Base-by-base conservation (phyloP, 148 eudicot species). In the Fagopyrum tataricum region DNA sequence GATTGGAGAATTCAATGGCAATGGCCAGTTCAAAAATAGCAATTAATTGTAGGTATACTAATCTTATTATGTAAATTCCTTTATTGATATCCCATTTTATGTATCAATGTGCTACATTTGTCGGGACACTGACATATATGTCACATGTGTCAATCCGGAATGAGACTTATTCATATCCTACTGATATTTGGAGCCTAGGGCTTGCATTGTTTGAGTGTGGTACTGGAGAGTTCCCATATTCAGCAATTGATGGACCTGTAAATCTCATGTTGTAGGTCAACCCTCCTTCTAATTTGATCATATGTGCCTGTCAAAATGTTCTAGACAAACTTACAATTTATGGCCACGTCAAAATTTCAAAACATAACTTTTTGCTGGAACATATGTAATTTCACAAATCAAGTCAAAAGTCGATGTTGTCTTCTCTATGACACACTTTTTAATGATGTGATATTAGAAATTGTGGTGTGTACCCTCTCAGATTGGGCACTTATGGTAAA, bases 151-250 rank as follows among this genome's bases (percentile, higher is more conserved):
- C 97, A 73, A 93, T 93, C 44, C 88, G 97, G 66, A 93, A 93
- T 71, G 98, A 93, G 74, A 91, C 78, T 72, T 93, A 93, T 78
- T 93, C 98, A 11, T 93, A 86, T 79, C 95, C 97, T 46, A 97
- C 98, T 83, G 98, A 93, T 87, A 93, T 93, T 77, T 93, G 97
- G 97, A 93, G 98, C 82, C 95, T 93, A 58, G 98, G 98, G 41
- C 97, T 93, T 80, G 96, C 97, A 17, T 86, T 92, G 64, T 90
- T 93, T 72, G 98, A 91, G 77, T 93, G 97, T 81, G 98, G 92
- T 49, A 93, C 98, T 0, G 98, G 98, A 73, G 96, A 88, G 75
- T 92, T 92, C 69, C 97, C 97, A 0, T 92, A 92, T 72, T 78
- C 82, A 31, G 91, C 93, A 48, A 89, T 76, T 78, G 95, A 93